These are phyloP conservation scores for Carex myosuroides DNA, from an alignment of 176 grass and related monocot genomes.

Conservation along the genomic window DNA sequence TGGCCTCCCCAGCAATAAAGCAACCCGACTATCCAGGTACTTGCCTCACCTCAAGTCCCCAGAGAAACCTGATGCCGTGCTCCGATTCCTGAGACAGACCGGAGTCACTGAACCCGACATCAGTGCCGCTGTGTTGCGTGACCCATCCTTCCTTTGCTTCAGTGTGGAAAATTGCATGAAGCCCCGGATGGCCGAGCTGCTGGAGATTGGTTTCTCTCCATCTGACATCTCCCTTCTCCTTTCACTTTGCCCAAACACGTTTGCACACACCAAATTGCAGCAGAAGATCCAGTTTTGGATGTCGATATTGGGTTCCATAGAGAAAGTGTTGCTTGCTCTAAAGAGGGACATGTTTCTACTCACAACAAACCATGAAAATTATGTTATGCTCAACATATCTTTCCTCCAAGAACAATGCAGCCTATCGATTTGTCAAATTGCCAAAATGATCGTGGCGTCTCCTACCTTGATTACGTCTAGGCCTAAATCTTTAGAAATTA, in stretches of 20 bases:
- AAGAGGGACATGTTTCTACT: not conserved
- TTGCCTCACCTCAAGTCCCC: not conserved
- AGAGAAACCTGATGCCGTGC: not conserved
- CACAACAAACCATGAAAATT: not conserved
- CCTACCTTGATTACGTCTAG: no score
- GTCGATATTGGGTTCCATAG: not conserved
- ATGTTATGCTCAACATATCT: no score
- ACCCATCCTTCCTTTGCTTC: not conserved
- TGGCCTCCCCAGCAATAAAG: no score
- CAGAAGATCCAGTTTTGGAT: constrained; percentile 27
- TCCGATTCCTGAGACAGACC: not conserved
- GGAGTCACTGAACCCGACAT: not conserved
- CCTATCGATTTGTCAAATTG: no score
- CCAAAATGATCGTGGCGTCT: no score
- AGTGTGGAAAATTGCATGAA: not conserved
- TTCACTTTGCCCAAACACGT: not conserved
- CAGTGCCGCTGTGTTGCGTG: not conserved
- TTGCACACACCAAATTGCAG: not conserved
- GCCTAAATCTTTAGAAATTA: no score
- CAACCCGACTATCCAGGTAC: no score
- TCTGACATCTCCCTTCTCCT: not conserved
- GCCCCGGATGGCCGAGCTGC: no score
- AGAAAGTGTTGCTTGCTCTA: not conserved
- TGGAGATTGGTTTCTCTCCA: not conserved
- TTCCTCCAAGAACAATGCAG: no score